Conservation (phyloP, 768 basidiomycete species). For the Trametes cingulata region DNA sequence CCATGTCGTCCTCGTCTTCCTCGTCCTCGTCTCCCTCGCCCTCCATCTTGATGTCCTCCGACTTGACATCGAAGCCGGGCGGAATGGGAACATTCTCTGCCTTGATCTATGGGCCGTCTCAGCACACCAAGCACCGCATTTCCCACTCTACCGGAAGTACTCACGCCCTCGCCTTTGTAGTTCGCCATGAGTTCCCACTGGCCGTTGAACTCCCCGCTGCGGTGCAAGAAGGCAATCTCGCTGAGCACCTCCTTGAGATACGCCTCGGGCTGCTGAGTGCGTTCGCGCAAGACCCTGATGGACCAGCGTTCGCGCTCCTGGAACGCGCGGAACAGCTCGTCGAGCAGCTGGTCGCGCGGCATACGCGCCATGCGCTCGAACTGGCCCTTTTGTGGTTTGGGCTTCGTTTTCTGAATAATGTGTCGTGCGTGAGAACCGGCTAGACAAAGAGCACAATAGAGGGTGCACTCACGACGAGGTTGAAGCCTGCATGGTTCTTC, state of each 20-base stretch:
- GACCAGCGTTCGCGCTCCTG: conserved; percentile 80
- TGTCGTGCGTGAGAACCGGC: no score
- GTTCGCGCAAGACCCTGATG: conserved; percentile 73
- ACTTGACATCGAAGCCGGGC: conserved; percentile 23
- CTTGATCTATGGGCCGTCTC: conserved; percentile 31
- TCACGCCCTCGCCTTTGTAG: conserved; percentile 64
- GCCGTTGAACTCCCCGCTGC: conserved; percentile 79
- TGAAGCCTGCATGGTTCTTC: conserved; percentile 61
- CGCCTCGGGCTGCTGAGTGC: conserved; percentile 82
- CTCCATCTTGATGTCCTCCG: conserved; percentile 31
- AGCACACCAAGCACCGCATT: background rate
- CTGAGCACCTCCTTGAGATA: conserved; percentile 83
- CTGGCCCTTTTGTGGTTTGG: conserved; percentile 63
- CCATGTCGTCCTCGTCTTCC: conserved; percentile 69
- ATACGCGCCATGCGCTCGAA: conserved; percentile 93
- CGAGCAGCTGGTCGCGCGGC: conserved; percentile 84
- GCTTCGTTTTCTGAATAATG: conserved; percentile 58
- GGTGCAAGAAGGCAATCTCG: conserved; percentile 76
- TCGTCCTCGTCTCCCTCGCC: conserved; percentile 56
- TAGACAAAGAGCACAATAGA: background rate
- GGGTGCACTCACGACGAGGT: conserved; percentile 58
- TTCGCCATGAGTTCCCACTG: conserved; percentile 78
- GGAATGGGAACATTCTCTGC: conserved; percentile 32
- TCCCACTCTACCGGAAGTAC: conserved; percentile 23
- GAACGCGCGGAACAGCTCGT: conserved; percentile 79